Percentiles rank a stretch among this genome's conserved stretches.
Conservation (phyloP, 192 early-diverging fungal species). For the Rhizophagus sp. region DNA sequence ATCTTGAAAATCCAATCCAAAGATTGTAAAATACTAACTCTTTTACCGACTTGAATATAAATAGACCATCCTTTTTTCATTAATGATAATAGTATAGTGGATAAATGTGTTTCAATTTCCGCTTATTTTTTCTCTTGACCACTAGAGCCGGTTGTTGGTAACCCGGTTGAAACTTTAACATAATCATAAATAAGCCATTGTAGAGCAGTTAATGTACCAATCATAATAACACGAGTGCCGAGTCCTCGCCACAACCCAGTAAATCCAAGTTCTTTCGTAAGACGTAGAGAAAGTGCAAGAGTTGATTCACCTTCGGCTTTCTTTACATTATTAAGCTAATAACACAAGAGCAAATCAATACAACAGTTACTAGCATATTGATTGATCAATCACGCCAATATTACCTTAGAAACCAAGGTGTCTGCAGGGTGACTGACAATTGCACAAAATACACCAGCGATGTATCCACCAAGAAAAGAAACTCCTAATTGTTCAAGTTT, state of each 20-base stretch:
- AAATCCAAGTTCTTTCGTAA: slow-evolving; percentile 65
- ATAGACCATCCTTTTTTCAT: not conserved
- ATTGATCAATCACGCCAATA: not conserved
- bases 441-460: slow-evolving; percentile 86
- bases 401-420: slow-evolving; percentile 67
- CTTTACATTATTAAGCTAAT: slow-evolving; percentile 57
- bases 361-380: not conserved
- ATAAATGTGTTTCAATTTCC: not conserved
- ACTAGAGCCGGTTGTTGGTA: slow-evolving; percentile 15
- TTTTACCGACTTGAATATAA: not conserved
- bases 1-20: not conserved
- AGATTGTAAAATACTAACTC: not conserved
- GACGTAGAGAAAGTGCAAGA: slow-evolving; percentile 43
- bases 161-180: slow-evolving; percentile 16
- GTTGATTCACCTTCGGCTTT: slow-evolving; percentile 61
- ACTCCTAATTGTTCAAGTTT: slow-evolving; percentile 75
- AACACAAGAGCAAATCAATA: not conserved
- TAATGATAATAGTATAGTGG: no score
- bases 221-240: slow-evolving; percentile 86
- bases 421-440: slow-evolving; percentile 92
- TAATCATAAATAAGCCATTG: slow-evolving; percentile 84
- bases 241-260: slow-evolving; percentile 78
- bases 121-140: slow-evolving; percentile 7
- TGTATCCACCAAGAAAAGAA: slow-evolving; percentile 82
- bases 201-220: slow-evolving; percentile 85